A percentile compares a stretch with the other conserved stretches of the same genome.
Conservation (phyloP, 345 rosid genomes). For the Populus deltoides region DNA sequence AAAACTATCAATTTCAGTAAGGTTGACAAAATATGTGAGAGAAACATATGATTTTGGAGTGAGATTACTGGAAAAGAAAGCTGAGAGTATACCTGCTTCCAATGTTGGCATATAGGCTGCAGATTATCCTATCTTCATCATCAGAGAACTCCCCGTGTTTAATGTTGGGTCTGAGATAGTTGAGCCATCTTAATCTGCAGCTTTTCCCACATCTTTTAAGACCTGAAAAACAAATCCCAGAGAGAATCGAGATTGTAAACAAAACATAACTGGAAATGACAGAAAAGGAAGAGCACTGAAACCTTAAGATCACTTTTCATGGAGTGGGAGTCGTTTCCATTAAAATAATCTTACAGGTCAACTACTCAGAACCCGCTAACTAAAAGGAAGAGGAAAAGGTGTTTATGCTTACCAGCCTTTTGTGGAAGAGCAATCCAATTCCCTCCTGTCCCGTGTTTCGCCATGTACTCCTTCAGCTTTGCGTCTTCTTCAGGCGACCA, state of each 20-base stretch:
- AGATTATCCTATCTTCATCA: slow-evolving; percentile 33
- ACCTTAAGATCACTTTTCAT: background rate
- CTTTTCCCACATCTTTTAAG: slow-evolving; percentile 38
- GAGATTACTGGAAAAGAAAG: background rate
- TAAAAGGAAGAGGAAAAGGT: background rate
- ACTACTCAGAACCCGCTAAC: background rate
- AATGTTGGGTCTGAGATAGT: slow-evolving; percentile 36
- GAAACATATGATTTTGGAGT: background rate
- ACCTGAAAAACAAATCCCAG: slow-evolving; percentile 11
- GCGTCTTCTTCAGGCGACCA: slow-evolving; percentile 37
- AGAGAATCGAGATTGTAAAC: background rate
- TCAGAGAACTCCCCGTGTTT: slow-evolving; percentile 36
- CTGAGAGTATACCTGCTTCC: slow-evolving; percentile 27
- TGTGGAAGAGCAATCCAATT: slow-evolving; percentile 35
- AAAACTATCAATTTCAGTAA: no score
- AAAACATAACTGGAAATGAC: background rate
- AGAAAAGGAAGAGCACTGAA: background rate
- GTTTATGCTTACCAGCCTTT: slow-evolving; percentile 22
- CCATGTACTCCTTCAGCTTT: slow-evolving; percentile 29
- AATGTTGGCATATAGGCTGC: slow-evolving; percentile 33
- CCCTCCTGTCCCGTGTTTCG: slow-evolving; percentile 21
- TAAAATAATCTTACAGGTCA: background rate
- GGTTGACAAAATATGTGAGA: background rate
- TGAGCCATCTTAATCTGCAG: slow-evolving; percentile 37
- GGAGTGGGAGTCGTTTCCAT: background rate